Percentiles rank a stretch among this genome's conserved stretches.
phyloP scores from a whole-genome alignment of 495 filamentous ascomycete species.

The Penicillium paxilli region DNA sequence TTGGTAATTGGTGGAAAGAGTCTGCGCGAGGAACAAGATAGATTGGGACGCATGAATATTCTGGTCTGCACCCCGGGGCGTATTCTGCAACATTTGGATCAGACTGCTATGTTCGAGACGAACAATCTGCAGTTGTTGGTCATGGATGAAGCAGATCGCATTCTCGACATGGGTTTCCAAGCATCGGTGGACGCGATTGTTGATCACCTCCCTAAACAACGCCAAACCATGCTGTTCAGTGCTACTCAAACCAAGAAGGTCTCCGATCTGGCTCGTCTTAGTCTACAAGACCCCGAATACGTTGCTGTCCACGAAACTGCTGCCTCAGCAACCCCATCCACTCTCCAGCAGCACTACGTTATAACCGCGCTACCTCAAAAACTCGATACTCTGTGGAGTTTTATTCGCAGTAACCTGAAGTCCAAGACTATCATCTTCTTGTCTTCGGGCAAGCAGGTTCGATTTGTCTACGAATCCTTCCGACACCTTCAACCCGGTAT shows the following conservation, averaged over 20 bases:
- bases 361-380: constrained; percentile 82
- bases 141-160: constrained; percentile 93
- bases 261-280: constrained; percentile 84
- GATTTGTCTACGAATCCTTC: constrained; percentile 92
- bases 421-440: constrained; percentile 92
- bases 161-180: constrained; percentile 98
- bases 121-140: constrained; percentile 91
- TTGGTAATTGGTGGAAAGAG: constrained; percentile 94
- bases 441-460: constrained; percentile 92
- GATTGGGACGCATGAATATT: constrained; percentile 93
- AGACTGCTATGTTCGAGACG: constrained; percentile 87
- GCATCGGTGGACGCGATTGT: constrained; percentile 88
- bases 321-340: constrained; percentile 74
- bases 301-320: constrained; percentile 89
- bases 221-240: constrained; percentile 93
- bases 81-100: constrained; percentile 94
- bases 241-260: constrained; percentile 96
- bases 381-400: constrained; percentile 87
- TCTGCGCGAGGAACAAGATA: constrained; percentile 82
- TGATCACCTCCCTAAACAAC: constrained; percentile 80
- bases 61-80: constrained; percentile 93
- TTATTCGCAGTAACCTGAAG: constrained; percentile 84
- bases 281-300: constrained; percentile 89
- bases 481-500: constrained; percentile 93
- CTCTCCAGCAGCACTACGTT: constrained; percentile 88